Evolutionary conservation across 192 early-diverging fungal species (phyloP), one percentile per base, ranked within the genome.

Genomic region (Glomus cerebriforme): DNA sequence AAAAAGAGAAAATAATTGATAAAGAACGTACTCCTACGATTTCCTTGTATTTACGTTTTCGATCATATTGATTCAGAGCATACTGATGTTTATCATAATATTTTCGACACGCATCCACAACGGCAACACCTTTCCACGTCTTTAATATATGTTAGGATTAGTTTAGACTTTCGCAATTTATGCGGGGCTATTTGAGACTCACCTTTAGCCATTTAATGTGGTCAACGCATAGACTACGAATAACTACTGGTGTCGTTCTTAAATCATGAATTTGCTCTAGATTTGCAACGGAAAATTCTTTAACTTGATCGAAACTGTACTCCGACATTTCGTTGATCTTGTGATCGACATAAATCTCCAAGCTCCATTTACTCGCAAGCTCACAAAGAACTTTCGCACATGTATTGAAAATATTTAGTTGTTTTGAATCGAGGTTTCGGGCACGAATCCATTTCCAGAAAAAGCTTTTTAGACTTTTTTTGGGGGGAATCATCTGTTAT

Each of bases 331-430:
- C 17, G 19, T 19, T 59, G 59, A 59, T 59, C 59, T 59, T 59
- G 59, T 59, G 59, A 13, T 59, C 17, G 10, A 59, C 59, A 59
- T 59, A 59, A 59, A 59, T 59, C 59, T 59, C 59, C 59, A 59
- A 59, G 19, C 15, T 59, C 54, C 59, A 59, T 59, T 59, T 59
- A 59, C 59, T 59, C 19, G 59, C 59, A 15, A 3, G 59, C 54
- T 58, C 54, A 58, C 17, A 59, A 59, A 19, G 17, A 59, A 15
- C 17, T n/a, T 19, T 58, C 8, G 54, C 54, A 58, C 54, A 19
- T 58, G 54, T 58, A 58, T 58, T 5, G 54, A 58, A 58, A 58
- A 58, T 58, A 58, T 58, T 58, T 58, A 58, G 54, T 8, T 58
- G 8, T 58, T 22, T 58, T 58, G 22, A 58, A 22, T 58, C 54